Conservation (phyloP, 1,284 basidiomycete genomes). For the Macrocystidia cucumis region DNA sequence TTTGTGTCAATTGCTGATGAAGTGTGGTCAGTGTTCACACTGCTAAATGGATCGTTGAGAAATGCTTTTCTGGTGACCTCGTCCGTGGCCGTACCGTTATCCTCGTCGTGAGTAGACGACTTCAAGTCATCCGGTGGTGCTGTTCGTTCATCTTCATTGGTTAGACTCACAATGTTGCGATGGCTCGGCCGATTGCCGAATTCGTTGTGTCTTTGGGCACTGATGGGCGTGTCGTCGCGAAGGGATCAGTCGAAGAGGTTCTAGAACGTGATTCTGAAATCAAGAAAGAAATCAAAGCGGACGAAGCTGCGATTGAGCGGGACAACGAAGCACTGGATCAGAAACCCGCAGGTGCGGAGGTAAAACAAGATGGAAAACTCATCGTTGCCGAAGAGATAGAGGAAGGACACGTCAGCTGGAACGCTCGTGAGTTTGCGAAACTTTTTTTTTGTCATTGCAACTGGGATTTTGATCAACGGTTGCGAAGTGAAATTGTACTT, state of each 20-base stretch:
- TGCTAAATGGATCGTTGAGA: conserved; percentile 68
- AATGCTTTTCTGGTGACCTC: conserved; percentile 66
- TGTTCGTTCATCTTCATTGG: conserved; percentile 6
- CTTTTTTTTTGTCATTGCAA: no score
- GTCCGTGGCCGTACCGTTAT: conserved; percentile 64
- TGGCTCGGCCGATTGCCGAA: conserved; percentile 56
- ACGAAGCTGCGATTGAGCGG: conserved; percentile 30
- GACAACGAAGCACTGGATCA: conserved; percentile 31
- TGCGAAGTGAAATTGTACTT: conserved; percentile 27
- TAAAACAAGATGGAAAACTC: conserved; percentile 33
- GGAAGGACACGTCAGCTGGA: conserved; percentile 47
- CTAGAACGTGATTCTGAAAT: conserved; percentile 32
- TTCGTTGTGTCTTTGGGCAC: conserved; percentile 51
- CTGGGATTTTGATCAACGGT: conserved; percentile 4
- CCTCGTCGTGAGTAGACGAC: conserved; percentile 47
- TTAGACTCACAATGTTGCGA: conserved; percentile 67
- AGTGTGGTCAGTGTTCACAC: conserved; percentile 66
- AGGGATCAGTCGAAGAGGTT: conserved; percentile 38
- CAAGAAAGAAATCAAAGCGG: conserved; percentile 29
- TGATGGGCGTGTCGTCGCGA: conserved; percentile 42
- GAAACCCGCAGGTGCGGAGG: conserved; percentile 23
- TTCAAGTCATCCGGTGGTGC: conserved; percentile 3
- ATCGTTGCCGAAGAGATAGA: conserved; percentile 56
- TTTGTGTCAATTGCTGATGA: conserved; percentile 21
- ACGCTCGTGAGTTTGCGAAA: conserved; percentile 18